Evolutionary conservation across 768 basidiomycete genomes (phyloP).

Genomic region (Boletus patriciae): DNA sequence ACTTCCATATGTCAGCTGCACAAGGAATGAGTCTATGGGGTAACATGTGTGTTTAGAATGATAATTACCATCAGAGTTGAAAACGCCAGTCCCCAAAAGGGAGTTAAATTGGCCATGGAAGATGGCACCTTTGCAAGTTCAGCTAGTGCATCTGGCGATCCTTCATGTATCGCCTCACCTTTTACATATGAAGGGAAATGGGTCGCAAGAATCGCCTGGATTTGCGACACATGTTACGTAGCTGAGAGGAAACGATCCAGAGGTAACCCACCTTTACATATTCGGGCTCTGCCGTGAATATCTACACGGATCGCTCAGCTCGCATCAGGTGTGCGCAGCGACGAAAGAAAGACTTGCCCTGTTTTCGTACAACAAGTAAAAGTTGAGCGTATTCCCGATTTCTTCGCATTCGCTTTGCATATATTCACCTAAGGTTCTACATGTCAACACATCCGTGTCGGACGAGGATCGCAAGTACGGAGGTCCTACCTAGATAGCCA

Average conservation of each 20-base stretch:
- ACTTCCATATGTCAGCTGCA: constrained; percentile 42
- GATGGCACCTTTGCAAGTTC: constrained; percentile 20
- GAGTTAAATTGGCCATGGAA: constrained; percentile 26
- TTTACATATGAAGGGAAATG: constrained; percentile 39
- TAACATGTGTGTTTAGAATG: not conserved
- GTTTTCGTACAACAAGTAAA: constrained; percentile 27
- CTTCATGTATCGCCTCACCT: constrained; percentile 20
- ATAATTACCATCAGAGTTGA: constrained; percentile 41
- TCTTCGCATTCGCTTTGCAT: constrained; percentile 8
- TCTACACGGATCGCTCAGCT: constrained; percentile 20
- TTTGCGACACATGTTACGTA: not conserved
- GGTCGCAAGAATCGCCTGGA: constrained; percentile 38
- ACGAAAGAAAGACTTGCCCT: constrained; percentile 16
- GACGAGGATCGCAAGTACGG: not conserved
- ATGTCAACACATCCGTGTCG: not conserved
- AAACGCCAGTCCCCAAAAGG: constrained; percentile 39
- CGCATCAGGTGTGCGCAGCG: not conserved
- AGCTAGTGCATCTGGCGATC: not conserved
- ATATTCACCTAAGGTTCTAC: constrained; percentile 13
- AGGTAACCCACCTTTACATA: constrained; percentile 36
- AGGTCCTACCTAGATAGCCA: constrained; percentile 49
- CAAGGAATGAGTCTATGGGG: not conserved
- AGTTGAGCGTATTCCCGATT: constrained; percentile 26
- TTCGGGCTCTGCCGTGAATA: constrained; percentile 41
- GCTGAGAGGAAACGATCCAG: not conserved